phyloP scores from a whole-genome alignment of 805 yeast genomes.

The Pichia cephalocereana region DNA sequence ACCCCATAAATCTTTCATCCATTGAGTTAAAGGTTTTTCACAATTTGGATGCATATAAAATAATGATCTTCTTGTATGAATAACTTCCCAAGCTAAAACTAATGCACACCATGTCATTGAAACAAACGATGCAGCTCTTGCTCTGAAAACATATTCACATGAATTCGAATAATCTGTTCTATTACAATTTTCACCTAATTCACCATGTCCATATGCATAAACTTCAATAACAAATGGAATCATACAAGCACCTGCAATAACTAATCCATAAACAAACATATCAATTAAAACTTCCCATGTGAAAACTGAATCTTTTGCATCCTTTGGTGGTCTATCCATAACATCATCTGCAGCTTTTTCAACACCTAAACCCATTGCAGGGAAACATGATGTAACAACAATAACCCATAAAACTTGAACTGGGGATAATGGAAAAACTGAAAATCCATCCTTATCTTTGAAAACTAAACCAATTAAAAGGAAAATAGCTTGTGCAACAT shows the following conservation, averaged over 20 bases:
- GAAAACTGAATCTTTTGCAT: slow-evolving; percentile 45
- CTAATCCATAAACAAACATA: slow-evolving; percentile 62
- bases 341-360: slow-evolving; percentile 57
- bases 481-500: slow-evolving; percentile 61
- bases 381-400: slow-evolving; percentile 72
- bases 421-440: slow-evolving; percentile 78
- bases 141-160: slow-evolving; percentile 60
- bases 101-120: slow-evolving; percentile 84
- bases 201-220: slow-evolving; percentile 59
- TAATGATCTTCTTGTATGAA: slow-evolving; percentile 60
- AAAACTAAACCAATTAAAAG: slow-evolving; percentile 68
- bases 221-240: slow-evolving; percentile 54
- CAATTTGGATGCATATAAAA: slow-evolving; percentile 63
- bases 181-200: slow-evolving; percentile 61
- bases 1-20: slow-evolving; percentile 56
- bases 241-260: slow-evolving; percentile 66
- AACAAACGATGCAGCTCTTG: slow-evolving; percentile 71
- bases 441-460: slow-evolving; percentile 48
- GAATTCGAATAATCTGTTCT: slow-evolving; percentile 27
- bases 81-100: slow-evolving; percentile 76
- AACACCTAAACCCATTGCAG: slow-evolving; percentile 75
- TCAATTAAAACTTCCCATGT: slow-evolving; percentile 61
- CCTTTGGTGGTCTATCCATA: slow-evolving; percentile 57
- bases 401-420: slow-evolving; percentile 75
- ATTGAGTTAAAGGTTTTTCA: slow-evolving; percentile 49